Conservation (phyloP, 306 rosid species). For the Pyrus betulifolia region DNA sequence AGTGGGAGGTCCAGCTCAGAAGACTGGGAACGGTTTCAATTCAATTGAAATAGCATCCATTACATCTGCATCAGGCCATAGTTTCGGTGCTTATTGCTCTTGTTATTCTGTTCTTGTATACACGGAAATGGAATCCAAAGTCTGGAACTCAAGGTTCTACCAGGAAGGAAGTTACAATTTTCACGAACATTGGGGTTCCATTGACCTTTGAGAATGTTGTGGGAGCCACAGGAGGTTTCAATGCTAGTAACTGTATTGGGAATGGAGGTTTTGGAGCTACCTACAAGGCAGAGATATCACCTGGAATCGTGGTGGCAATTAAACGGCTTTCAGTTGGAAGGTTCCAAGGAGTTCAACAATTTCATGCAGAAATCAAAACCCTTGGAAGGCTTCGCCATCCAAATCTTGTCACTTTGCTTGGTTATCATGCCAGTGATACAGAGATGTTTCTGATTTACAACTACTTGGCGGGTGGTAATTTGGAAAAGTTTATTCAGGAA, state of each 20-base stretch:
- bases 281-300: slow-evolving; percentile 76
- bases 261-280: slow-evolving; percentile 97
- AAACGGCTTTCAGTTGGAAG: slow-evolving; percentile 90
- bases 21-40: slow-evolving; percentile 34
- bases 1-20: slow-evolving; percentile 13
- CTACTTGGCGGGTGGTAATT: slow-evolving; percentile 80
- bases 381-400: slow-evolving; percentile 87
- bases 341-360: slow-evolving; percentile 85
- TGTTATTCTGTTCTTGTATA: slow-evolving; percentile 56
- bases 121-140: slow-evolving; percentile 73
- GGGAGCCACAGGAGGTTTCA: slow-evolving; percentile 68
- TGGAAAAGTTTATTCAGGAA: slow-evolving; percentile 86
- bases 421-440: slow-evolving; percentile 86
- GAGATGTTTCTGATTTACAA: slow-evolving; percentile 90
- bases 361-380: slow-evolving; percentile 78
- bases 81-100: slow-evolving; percentile 77
- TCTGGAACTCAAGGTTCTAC: slow-evolving; percentile 55
- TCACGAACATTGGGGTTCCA: slow-evolving; percentile 66
- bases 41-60: slow-evolving; percentile 92
- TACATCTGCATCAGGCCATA: slow-evolving; percentile 89
- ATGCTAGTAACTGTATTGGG: slow-evolving; percentile 81
- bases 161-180: slow-evolving; percentile 71
- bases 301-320: slow-evolving; percentile 60
- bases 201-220: slow-evolving; percentile 77
- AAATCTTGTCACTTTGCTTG: slow-evolving; percentile 78